Evolutionary conservation across 768 basidiomycete genomes (phyloP).

Genomic region (Termitomyces sp.): DNA sequence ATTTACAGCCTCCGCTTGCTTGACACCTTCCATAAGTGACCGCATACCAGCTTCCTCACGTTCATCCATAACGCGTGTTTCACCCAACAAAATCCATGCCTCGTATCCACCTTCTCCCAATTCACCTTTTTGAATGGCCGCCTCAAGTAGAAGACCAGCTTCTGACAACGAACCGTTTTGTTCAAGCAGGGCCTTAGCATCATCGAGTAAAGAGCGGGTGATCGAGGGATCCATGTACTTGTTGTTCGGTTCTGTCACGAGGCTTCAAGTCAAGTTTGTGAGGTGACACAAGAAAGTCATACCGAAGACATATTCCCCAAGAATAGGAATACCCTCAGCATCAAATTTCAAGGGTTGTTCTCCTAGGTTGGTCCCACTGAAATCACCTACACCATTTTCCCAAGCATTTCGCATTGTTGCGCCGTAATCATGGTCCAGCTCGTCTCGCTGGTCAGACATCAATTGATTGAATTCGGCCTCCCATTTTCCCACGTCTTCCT

Average conservation of each 20-base stretch:
- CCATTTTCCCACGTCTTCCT: constrained; percentile 73
- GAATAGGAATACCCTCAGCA: constrained; percentile 71
- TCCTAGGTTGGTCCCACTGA: constrained; percentile 28
- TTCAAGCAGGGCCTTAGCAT: constrained; percentile 75
- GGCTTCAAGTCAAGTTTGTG: not conserved
- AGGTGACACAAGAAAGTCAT: constrained; percentile 19
- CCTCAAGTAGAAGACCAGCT: constrained; percentile 83
- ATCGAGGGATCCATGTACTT: constrained; percentile 57
- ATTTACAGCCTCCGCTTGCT: constrained; percentile 58
- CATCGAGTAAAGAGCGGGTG: constrained; percentile 50
- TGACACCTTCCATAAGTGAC: constrained; percentile 72
- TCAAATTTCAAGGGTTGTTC: constrained; percentile 49
- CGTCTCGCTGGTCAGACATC: constrained; percentile 66
- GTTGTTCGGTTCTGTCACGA: constrained; percentile 61
- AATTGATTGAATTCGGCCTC: constrained; percentile 80
- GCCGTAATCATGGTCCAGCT: constrained; percentile 61
- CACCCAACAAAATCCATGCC: constrained; percentile 89
- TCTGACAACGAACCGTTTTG: constrained; percentile 86
- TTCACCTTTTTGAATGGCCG: constrained; percentile 81
- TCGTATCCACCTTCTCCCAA: constrained; percentile 81
- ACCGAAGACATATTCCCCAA: constrained; percentile 79
- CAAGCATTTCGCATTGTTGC: constrained; percentile 60
- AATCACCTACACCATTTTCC: constrained; percentile 51
- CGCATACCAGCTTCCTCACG: constrained; percentile 80
- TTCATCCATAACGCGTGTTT: constrained; percentile 88